These are phyloP conservation scores for Penicillium olsonii DNA, from an alignment of 2,329 filamentous ascomycete species.

Conservation along the genomic window DNA sequence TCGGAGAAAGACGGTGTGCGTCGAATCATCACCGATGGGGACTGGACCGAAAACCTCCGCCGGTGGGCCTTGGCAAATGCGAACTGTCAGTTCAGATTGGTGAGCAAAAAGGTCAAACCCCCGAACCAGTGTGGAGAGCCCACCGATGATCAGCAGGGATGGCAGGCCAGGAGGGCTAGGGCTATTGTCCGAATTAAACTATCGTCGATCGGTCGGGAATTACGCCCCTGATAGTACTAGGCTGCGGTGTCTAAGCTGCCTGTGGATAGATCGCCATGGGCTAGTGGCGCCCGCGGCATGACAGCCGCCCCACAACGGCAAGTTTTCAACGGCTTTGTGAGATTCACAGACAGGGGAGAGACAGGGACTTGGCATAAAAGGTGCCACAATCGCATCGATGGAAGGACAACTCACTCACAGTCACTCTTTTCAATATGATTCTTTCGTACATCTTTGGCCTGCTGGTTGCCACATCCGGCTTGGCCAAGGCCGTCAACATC, in stretches of 20 bases:
- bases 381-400: neutral
- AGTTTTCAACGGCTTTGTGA: neutral
- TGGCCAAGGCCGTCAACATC: constrained; percentile 24
- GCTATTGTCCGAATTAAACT: neutral
- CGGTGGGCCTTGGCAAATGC: neutral
- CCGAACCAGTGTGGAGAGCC: neutral
- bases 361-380: neutral
- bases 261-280: neutral
- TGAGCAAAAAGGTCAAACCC: neutral
- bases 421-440: constrained; percentile 3
- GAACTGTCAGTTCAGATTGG: neutral
- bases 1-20: neutral
- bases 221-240: neutral
- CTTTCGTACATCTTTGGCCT: constrained; percentile 3
- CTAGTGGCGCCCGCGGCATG: neutral
- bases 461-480: constrained; percentile 14
- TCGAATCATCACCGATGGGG: neutral
- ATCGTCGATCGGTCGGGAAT: constrained; percentile 1
- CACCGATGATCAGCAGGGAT: neutral
- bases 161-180: neutral
- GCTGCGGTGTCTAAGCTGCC: neutral
- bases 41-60: neutral
- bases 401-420: neutral
- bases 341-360: neutral
- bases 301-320: neutral